These are phyloP conservation scores for Phaeodactylum tricornutum DNA, from an alignment of 108 stramenopile genomes.

Conservation along the genomic window DNA sequence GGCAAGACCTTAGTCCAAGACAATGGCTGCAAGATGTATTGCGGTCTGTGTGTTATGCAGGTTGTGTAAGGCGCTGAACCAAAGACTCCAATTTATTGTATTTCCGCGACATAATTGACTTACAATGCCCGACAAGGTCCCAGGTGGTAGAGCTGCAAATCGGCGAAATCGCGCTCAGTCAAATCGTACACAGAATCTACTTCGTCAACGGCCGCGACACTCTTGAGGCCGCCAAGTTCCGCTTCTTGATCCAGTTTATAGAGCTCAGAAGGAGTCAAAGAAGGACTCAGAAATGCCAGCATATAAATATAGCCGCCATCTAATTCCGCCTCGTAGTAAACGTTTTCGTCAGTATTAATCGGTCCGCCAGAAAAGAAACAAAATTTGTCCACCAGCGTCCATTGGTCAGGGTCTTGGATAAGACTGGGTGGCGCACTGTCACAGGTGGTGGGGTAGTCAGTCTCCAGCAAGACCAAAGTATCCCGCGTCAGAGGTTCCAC, in stretches of 20 bases:
- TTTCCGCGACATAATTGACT: no score
- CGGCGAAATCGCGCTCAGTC: constrained; percentile 74
- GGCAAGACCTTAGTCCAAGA: constrained; percentile 81
- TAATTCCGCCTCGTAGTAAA: constrained; percentile 76
- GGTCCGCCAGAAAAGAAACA: constrained; percentile 89
- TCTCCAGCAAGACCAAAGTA: constrained; percentile 71
- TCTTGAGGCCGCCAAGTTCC: constrained; percentile 36
- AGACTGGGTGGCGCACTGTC: constrained; percentile 56
- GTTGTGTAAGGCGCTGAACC: background rate
- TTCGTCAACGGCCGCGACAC: constrained; percentile 53
- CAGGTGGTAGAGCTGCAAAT: constrained; percentile 76
- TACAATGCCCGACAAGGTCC: constrained; percentile 74
- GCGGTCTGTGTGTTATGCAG: constrained; percentile 22
- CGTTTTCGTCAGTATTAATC: constrained; percentile 83
- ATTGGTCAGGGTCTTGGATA: constrained; percentile 60
- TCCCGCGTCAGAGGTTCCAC: constrained; percentile 79
- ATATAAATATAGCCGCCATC: constrained; percentile 80
- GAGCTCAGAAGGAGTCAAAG: constrained; percentile 67
- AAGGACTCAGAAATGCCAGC: constrained; percentile 76
- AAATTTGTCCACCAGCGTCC: constrained; percentile 80
- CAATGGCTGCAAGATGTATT: constrained; percentile 63
- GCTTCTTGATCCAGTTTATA: constrained; percentile 46
- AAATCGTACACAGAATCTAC: constrained; percentile 80
- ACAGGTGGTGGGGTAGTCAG: constrained; percentile 71
- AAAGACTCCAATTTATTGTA: background rate